Conservation (phyloP, 352 stramenopile species). For the Phytophthora colocasiae region DNA sequence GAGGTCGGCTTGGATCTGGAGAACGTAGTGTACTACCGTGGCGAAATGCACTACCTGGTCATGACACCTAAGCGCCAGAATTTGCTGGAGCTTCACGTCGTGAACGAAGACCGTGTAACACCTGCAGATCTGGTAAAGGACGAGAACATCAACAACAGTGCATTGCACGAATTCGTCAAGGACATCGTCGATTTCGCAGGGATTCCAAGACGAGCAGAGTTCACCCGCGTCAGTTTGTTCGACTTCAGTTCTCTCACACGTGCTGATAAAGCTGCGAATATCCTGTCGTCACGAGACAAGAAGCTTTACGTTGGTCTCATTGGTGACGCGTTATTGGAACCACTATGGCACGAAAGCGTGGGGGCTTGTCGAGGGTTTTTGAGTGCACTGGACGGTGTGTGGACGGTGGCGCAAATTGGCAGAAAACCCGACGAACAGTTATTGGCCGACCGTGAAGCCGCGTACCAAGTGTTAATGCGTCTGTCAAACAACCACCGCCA, state of each 20-base stretch:
- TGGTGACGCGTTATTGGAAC: conserved; percentile 77
- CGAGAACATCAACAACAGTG: conserved; percentile 60
- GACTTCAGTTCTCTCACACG: conserved; percentile 81
- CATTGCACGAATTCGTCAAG: conserved; percentile 64
- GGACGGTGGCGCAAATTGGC: conserved; percentile 74
- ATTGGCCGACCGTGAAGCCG: conserved; percentile 66
- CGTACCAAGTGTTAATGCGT: conserved; percentile 66
- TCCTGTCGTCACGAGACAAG: conserved; percentile 62
- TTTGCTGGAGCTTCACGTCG: conserved; percentile 62
- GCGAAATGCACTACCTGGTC: conserved; percentile 86
- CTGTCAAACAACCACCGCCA: conserved; percentile 61
- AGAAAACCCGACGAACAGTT: conserved; percentile 68
- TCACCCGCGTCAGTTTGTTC: conserved; percentile 71
- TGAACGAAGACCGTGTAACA: conserved; percentile 62
- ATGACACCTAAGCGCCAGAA: conserved; percentile 81
- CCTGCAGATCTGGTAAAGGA: conserved; percentile 60
- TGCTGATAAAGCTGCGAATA: conserved; percentile 66
- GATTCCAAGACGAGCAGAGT: conserved; percentile 64
- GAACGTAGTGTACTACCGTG: conserved; percentile 85
- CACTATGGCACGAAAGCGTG: conserved; percentile 78
- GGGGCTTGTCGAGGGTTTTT: conserved; percentile 80
- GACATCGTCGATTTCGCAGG: conserved; percentile 68
- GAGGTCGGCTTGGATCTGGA: conserved; percentile 69
- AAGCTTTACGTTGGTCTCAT: conserved; percentile 82
- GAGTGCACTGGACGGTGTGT: conserved; percentile 68